Base-by-base conservation (phyloP, 768 basidiomycete genomes). In the Suillus americanus region DNA sequence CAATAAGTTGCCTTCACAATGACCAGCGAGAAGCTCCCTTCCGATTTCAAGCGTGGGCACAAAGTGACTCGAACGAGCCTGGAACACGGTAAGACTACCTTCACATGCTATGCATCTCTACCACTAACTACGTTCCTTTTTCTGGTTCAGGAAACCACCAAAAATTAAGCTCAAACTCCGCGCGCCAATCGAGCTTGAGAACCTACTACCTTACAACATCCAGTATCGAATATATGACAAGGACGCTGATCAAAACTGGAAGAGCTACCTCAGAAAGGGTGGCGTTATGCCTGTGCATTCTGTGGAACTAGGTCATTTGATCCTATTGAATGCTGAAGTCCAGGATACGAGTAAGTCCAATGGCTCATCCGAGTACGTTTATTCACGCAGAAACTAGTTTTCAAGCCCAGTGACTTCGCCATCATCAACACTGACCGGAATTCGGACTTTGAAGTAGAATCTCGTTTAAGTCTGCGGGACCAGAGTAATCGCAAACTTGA, bases 141-240 rank as follows among this genome's bases (percentile, higher is more conserved):
- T 69, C 59, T 38, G 25, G 20, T 50, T 1, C 72, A 97, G 95
- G 64, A 88, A 86, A 76, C 90, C 91, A 67, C 97, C 97, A 2
- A 90, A 88, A 74, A 86, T 98, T 64, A 88, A 86, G 54, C 81
- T 99, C 59, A 90, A 87, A 65, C 86, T 99, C 53, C 89, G 94
- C 41, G 95, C 97, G 16, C 97, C 97, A 0, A 82, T 99, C 33
- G 97, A 99, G 72, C 79, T 99, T 12, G 97, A 99, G 77, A 99
- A 99, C 73, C 79, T 99, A 23, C 79, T 99, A 28, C 97, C 97
- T 0, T 97, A 90, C 78, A 95, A 98, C 70, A 77, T 99, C 60
- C 90, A 95, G 70, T 99, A 97, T 79, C 86, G 95, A n/a, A 91
- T 99, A 40, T 98, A 95, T 68, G 96, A 99, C 81, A 97, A 95